Evolutionary conservation across 2,329 filamentous ascomycete genomes (phyloP).

Genomic region (Trichoderma gracile): DNA sequence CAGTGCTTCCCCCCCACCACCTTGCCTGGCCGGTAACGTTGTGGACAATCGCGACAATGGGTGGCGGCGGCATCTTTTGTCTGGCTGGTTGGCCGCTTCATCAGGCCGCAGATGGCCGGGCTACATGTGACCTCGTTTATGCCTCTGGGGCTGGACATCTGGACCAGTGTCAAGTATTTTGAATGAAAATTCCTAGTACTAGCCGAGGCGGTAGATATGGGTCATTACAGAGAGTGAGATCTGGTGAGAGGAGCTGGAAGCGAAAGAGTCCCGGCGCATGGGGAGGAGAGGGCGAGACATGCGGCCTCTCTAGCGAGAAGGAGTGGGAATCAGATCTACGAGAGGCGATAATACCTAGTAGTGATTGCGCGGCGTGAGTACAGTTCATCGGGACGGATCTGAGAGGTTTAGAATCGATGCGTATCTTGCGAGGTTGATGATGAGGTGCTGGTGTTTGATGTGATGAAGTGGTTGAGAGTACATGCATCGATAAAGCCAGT

Average conservation of each 20-base stretch:
- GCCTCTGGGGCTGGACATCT: not conserved
- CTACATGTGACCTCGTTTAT: constrained; percentile 17
- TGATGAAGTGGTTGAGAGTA: too few relatives aligned
- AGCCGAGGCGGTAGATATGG: not conserved
- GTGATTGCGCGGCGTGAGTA: too few relatives aligned
- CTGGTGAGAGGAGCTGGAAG: not conserved
- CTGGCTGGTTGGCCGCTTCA: constrained; percentile 8
- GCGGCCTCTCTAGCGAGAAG: not conserved
- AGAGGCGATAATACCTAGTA: not conserved
- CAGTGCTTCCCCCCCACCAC: not conserved
- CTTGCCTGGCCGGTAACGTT: not conserved
- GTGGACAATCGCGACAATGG: not conserved
- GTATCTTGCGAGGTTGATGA: too few relatives aligned
- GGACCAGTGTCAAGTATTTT: too few relatives aligned
- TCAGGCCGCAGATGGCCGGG: constrained; percentile 5
- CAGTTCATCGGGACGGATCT: too few relatives aligned
- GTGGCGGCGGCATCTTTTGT: constrained; percentile 1
- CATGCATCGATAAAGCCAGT: too few relatives aligned
- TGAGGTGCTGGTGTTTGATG: too few relatives aligned
- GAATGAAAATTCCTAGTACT: too few relatives aligned
- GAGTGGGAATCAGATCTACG: not conserved
- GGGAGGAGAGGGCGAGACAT: not conserved
- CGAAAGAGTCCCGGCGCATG: not conserved
- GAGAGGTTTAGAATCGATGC: too few relatives aligned
- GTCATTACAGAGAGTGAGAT: not conserved